A percentile compares a stretch with the other conserved stretches of the same genome.
phyloP scores from a whole-genome alignment of 768 basidiomycete genomes.

The Guyanaporus albipodus region DNA sequence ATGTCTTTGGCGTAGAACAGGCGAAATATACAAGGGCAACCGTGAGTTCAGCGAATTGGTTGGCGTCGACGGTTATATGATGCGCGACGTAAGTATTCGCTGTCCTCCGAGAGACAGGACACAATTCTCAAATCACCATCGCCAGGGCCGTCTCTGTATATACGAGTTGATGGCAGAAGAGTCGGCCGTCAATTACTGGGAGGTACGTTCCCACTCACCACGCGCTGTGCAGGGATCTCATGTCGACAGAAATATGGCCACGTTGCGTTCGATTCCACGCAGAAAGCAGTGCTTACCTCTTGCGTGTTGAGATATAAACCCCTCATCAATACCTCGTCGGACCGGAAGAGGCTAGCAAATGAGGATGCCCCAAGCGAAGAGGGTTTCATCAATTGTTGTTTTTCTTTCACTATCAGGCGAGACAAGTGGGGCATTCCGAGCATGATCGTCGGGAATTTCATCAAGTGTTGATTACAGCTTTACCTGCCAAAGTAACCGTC shows the following conservation, averaged over 20 bases:
- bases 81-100: not conserved
- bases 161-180: constrained; percentile 99
- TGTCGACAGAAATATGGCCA: constrained; percentile 81
- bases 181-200: constrained; percentile 92
- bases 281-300: constrained; percentile 90
- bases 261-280: constrained; percentile 86
- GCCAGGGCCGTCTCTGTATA: constrained; percentile 84
- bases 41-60: constrained; percentile 91
- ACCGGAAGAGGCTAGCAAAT: constrained; percentile 28
- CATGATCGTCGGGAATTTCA: constrained; percentile 91
- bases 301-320: constrained; percentile 85
- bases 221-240: not conserved
- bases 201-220: not conserved
- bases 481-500: not conserved
- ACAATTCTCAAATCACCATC: too few relatives aligned
- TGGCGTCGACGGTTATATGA: constrained; percentile 61
- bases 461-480: constrained; percentile 47
- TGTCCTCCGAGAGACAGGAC: too few relatives aligned
- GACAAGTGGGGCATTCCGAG: constrained; percentile 86
- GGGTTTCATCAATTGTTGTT: constrained; percentile 80
- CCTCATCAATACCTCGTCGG: constrained; percentile 39
- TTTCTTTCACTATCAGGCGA: constrained; percentile 82
- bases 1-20: constrained; percentile 94
- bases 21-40: constrained; percentile 99
- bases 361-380: constrained; percentile 50